These are phyloP conservation scores for Entomortierella parvispora DNA, from an alignment of 192 early-diverging fungal species.

Conservation along the genomic window DNA sequence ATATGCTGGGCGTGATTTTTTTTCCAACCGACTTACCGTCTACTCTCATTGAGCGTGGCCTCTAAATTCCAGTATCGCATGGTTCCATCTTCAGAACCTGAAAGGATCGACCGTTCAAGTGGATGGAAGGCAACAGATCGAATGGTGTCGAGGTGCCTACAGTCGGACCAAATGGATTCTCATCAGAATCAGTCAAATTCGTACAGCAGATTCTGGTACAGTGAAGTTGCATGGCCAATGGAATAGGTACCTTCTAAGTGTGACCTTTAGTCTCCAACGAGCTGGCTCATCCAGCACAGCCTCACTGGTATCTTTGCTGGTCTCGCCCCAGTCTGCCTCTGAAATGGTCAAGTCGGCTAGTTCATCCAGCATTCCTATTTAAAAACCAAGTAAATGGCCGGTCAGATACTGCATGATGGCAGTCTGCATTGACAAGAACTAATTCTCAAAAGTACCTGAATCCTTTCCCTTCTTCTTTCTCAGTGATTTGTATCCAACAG, in stretches of 20 bases:
- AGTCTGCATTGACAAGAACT: neutral
- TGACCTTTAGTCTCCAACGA: conserved; percentile 34
- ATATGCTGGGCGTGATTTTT: too few relatives aligned
- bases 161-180: neutral
- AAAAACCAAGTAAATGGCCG: neutral
- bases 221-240: too few relatives aligned
- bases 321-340: conserved; percentile 9
- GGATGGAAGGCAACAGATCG: conserved; percentile 51
- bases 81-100: conserved; percentile 85
- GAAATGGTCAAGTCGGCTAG: conserved; percentile 17
- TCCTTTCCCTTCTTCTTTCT: conserved; percentile 42
- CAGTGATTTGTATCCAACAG: conserved; percentile 14
- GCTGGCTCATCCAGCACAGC: conserved; percentile 7
- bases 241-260: conserved; percentile 29
- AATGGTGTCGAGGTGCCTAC: conserved; percentile 43
- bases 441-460: conserved; percentile 16
- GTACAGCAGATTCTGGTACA: too few relatives aligned
- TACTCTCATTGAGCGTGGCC: conserved; percentile 51
- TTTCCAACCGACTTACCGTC: too few relatives aligned
- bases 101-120: conserved; percentile 63
- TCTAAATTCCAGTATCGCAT: conserved; percentile 82
- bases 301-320: conserved; percentile 4
- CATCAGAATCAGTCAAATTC: conserved; percentile 19
- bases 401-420: neutral
- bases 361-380: conserved; percentile 22